A percentile compares a stretch with the other conserved stretches of the same genome.
Conservation (phyloP, 768 basidiomycete species). For the Lactarius pseudohatsudake region DNA sequence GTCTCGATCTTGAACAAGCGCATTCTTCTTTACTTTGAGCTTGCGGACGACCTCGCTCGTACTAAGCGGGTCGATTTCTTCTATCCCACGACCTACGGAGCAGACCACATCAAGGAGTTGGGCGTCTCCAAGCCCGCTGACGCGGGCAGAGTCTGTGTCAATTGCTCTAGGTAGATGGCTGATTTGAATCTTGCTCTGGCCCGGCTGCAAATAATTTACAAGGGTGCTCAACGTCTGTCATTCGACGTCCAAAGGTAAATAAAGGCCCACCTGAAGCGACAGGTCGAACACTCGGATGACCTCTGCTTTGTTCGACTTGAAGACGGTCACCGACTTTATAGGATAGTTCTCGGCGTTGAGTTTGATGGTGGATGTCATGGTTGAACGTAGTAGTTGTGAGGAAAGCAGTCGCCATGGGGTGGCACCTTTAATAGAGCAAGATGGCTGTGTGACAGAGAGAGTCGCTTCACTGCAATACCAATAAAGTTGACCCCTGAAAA, state of each 20-base stretch:
- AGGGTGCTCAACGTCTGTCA: too few relatives aligned
- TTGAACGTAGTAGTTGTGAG: neutral
- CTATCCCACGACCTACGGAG: constrained; percentile 36
- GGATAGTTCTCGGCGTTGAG: constrained; percentile 38
- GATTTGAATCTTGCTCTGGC: constrained; percentile 53
- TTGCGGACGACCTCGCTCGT: constrained; percentile 29
- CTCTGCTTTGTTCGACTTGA: constrained; percentile 57
- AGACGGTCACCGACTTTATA: constrained; percentile 56
- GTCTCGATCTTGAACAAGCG: constrained; percentile 41
- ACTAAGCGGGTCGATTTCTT: constrained; percentile 29
- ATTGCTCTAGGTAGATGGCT: constrained; percentile 49
- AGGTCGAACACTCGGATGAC: constrained; percentile 51
- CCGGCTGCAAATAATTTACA: constrained; percentile 40
- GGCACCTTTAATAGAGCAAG: too few relatives aligned
- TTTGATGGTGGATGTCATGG: constrained; percentile 16
- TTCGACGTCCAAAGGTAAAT: too few relatives aligned
- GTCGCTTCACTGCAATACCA: too few relatives aligned
- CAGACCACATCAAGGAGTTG: constrained; percentile 59
- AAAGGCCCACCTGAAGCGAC: constrained; percentile 46
- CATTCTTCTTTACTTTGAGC: constrained; percentile 39
- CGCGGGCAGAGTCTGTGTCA: constrained; percentile 52
- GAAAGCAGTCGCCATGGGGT: too few relatives aligned
- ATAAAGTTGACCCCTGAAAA: too few relatives aligned
- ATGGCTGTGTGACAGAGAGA: too few relatives aligned
- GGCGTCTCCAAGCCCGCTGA: constrained; percentile 49